These are phyloP conservation scores for Aureobasidium subglaciale DNA, from an alignment of 2,329 filamentous ascomycete species.

Conservation along the genomic window DNA sequence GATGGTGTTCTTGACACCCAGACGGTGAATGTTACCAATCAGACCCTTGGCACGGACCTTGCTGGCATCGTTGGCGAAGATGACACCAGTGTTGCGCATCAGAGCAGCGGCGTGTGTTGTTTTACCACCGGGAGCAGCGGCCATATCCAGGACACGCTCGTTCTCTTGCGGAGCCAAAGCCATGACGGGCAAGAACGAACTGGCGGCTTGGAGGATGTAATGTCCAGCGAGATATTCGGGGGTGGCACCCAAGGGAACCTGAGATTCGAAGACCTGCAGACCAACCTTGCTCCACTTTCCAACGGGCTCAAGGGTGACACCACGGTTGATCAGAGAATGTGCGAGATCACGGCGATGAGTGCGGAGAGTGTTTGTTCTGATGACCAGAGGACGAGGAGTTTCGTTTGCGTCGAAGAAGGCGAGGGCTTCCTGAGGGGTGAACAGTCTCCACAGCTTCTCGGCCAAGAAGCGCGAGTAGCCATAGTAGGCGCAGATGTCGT, in stretches of 20 bases:
- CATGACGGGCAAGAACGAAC: slow-evolving; percentile 96
- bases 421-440: slow-evolving; percentile 87
- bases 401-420: slow-evolving; percentile 99
- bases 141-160: slow-evolving; percentile 90
- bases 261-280: slow-evolving; percentile 89
- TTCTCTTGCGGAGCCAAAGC: slow-evolving; percentile 88
- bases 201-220: slow-evolving; percentile 95
- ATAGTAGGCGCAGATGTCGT: slow-evolving; percentile 94
- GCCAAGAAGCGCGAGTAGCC: slow-evolving; percentile 93
- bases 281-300: slow-evolving; percentile 99
- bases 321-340: slow-evolving; percentile 88
- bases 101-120: slow-evolving; percentile 92
- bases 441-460: slow-evolving; percentile 89
- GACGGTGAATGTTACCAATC: slow-evolving; percentile 93
- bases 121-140: slow-evolving; percentile 90
- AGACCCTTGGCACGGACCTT: slow-evolving; percentile 91
- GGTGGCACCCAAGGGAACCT: slow-evolving; percentile 81
- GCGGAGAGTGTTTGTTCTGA: slow-evolving; percentile 91
- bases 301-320: slow-evolving; percentile 90
- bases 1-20: slow-evolving; percentile 87
- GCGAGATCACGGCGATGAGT: slow-evolving; percentile 72
- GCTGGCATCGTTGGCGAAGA: slow-evolving; percentile 95
- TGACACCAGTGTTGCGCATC: slow-evolving; percentile 94
- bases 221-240: slow-evolving; percentile 96
- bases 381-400: slow-evolving; percentile 83